Percentiles rank a stretch among this genome's conserved stretches.
These are phyloP conservation scores for Porodaedalea pini DNA, from an alignment of 1,284 basidiomycete species.

Conservation along the genomic window DNA sequence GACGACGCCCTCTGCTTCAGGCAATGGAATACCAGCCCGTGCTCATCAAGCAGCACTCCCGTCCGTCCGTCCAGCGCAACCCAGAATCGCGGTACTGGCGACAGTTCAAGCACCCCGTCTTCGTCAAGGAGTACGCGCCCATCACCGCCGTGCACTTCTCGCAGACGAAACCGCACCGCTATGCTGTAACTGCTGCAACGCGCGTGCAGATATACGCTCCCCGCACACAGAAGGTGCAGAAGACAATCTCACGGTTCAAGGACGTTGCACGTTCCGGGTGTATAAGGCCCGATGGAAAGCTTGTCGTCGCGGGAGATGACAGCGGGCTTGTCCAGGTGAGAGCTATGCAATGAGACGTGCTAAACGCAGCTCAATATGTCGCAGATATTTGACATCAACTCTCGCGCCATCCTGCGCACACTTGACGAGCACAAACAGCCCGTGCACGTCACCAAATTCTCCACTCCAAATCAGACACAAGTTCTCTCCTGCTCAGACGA, in stretches of 20 bases:
- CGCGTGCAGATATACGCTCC: conserved; percentile 96
- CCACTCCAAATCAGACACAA: conserved; percentile 74
- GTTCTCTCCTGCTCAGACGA: conserved; percentile 96
- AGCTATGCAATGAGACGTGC: conserved; percentile 20
- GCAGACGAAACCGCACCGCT: conserved; percentile 80
- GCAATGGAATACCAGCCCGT: conserved; percentile 79
- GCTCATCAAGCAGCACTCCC: conserved; percentile 56
- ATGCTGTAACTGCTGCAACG: conserved; percentile 93
- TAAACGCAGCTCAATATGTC: conserved; percentile 7
- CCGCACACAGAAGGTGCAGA: conserved; percentile 90
- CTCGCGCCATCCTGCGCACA: conserved; percentile 89
- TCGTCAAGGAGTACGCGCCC: conserved; percentile 93
- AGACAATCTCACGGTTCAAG: conserved; percentile 96
- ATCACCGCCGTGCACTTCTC: conserved; percentile 92
- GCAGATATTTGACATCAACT: conserved; percentile 94
- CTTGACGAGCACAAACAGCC: conserved; percentile 93
- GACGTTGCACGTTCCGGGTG: conserved; percentile 88
- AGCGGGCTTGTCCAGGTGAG: conserved; percentile 85
- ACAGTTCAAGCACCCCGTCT: conserved; percentile 80
- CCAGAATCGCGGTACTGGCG: conserved; percentile 79
- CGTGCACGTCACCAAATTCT: conserved; percentile 93
- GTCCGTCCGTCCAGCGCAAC: conserved; percentile 56
- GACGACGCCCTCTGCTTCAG: conserved; percentile 3
- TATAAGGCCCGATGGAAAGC: conserved; percentile 90
- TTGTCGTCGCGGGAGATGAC: conserved; percentile 94